phyloP scores from a whole-genome alignment of 2,329 filamentous ascomycete species.

The Clarireedia hainanense region DNA sequence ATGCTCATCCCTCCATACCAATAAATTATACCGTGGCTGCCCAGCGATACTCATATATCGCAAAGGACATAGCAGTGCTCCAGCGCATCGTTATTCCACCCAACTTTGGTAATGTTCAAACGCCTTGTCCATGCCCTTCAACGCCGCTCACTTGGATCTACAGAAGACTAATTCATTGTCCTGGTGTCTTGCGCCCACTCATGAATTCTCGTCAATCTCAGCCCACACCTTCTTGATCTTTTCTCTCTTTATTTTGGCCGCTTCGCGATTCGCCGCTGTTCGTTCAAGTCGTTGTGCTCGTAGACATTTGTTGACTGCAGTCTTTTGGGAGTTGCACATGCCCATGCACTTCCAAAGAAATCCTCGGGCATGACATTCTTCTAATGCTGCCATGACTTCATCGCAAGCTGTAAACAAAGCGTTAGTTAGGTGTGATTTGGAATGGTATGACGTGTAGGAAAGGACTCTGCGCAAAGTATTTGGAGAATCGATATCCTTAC shows the following conservation, averaged over 20 bases:
- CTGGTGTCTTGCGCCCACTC: slow-evolving; percentile 12
- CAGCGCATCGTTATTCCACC: too few relatives aligned
- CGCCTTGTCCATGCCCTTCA: not conserved
- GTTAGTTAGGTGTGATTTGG: slow-evolving; percentile 10
- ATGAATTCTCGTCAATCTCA: slow-evolving; percentile 67
- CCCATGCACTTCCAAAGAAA: slow-evolving; percentile 89
- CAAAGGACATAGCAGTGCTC: too few relatives aligned
- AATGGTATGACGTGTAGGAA: slow-evolving; percentile 1
- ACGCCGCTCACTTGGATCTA: not conserved
- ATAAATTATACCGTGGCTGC: too few relatives aligned
- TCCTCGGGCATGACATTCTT: slow-evolving; percentile 88
- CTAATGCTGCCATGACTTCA: slow-evolving; percentile 86
- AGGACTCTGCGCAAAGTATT: not conserved
- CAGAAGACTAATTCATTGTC: not conserved
- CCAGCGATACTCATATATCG: too few relatives aligned
- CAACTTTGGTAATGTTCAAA: not conserved
- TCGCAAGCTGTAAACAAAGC: slow-evolving; percentile 63
- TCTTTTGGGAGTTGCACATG: slow-evolving; percentile 83
- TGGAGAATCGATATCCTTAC: slow-evolving; percentile 39
- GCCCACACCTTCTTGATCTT: slow-evolving; percentile 72
- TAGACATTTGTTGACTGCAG: slow-evolving; percentile 76
- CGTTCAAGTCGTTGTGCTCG: slow-evolving; percentile 71
- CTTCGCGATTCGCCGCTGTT: slow-evolving; percentile 67
- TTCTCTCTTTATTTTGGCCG: slow-evolving; percentile 60
- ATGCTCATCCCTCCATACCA: too few relatives aligned